Evolutionary conservation across 1,139 yeast genomes (phyloP).

Genomic region (Nakaseomyces bracarensis): DNA sequence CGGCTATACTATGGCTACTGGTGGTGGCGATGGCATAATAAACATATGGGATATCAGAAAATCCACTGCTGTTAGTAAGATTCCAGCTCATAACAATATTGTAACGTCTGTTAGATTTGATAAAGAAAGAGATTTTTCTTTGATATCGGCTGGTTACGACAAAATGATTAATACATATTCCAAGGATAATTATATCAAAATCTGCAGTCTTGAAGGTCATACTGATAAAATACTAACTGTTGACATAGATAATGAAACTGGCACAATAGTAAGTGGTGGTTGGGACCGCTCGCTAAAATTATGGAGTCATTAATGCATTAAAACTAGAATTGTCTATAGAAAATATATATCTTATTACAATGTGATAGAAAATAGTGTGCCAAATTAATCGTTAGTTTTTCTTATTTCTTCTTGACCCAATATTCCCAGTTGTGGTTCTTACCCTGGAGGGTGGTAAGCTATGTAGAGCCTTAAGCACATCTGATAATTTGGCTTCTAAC

Average conservation of each 20-base stretch:
- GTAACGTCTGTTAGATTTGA: slow-evolving; percentile 61
- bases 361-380: background rate
- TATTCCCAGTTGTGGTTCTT: slow-evolving; percentile 15
- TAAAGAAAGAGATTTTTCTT: slow-evolving; percentile 39
- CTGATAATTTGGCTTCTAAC: slow-evolving; percentile 16
- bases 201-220: slow-evolving; percentile 51
- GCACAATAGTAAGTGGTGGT: slow-evolving; percentile 53
- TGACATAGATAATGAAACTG: slow-evolving; percentile 43
- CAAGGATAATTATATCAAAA: slow-evolving; percentile 62
- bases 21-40: slow-evolving; percentile 73
- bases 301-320: slow-evolving; percentile 35
- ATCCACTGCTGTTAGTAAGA: slow-evolving; percentile 38
- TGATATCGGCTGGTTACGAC: slow-evolving; percentile 67
- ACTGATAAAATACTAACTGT: slow-evolving; percentile 68
- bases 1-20: slow-evolving; percentile 72
- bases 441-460: slow-evolving; percentile 23
- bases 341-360: background rate
- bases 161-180: slow-evolving; percentile 56
- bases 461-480: slow-evolving; percentile 15
- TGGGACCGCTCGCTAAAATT: slow-evolving; percentile 76
- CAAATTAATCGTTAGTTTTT: background rate
- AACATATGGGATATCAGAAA: slow-evolving; percentile 82
- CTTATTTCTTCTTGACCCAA: slow-evolving; percentile 9
- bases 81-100: slow-evolving; percentile 71
- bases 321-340: background rate